Evolutionary conservation across 768 basidiomycete genomes (phyloP).

Genomic region (Terana coerulea): DNA sequence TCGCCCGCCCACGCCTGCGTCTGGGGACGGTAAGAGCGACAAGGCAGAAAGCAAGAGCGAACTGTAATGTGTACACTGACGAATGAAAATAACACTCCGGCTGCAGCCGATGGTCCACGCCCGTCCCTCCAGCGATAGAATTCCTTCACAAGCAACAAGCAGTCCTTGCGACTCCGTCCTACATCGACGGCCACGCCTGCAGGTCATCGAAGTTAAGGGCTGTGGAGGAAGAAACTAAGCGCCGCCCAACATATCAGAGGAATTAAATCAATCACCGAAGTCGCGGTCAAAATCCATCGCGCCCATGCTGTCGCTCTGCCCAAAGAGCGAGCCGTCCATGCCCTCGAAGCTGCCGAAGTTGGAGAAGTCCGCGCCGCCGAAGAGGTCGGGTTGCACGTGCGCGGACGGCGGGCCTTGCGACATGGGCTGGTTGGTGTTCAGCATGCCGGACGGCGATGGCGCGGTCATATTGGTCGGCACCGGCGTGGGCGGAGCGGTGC

Average conservation of each 20-base stretch:
- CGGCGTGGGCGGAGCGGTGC: slow-evolving; percentile 36
- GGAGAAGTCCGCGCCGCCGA: slow-evolving; percentile 17
- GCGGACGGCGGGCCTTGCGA: slow-evolving; percentile 3
- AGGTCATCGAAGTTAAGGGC: no score
- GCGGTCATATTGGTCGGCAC: slow-evolving; percentile 30
- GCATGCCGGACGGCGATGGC: slow-evolving; percentile 34
- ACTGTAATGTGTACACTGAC: background rate
- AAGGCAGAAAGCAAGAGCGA: no score
- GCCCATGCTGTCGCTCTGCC: slow-evolving; percentile 33
- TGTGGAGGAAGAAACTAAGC: no score
- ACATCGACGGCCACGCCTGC: no score
- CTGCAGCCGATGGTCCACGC: background rate
- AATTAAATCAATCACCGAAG: slow-evolving; percentile 66
- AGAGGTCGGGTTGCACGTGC: slow-evolving; percentile 15
- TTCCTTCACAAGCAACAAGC: no score
- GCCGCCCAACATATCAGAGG: background rate
- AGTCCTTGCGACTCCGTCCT: no score
- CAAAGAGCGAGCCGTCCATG: slow-evolving; percentile 42
- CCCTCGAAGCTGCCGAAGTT: slow-evolving; percentile 30
- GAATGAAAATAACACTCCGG: slow-evolving; percentile 1
- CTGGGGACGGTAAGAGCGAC: no score
- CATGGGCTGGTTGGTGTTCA: slow-evolving; percentile 24
- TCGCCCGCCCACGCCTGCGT: no score
- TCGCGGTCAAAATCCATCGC: slow-evolving; percentile 65
- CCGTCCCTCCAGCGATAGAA: background rate